These are phyloP conservation scores for Diaporthe nobilis DNA, from an alignment of 2,329 filamentous ascomycete genomes.

Conservation along the genomic window DNA sequence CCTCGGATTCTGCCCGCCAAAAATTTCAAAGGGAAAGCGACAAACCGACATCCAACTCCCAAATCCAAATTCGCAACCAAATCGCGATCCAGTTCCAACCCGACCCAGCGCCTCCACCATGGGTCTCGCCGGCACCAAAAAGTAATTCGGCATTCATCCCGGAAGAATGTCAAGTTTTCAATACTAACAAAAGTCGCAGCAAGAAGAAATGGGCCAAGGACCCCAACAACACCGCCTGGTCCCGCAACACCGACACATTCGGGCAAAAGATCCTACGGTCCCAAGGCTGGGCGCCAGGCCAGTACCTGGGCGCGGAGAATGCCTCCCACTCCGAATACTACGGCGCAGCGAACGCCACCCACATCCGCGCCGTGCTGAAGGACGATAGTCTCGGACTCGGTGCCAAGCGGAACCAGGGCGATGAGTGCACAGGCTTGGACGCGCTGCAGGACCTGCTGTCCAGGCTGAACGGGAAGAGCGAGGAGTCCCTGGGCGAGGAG, in stretches of 20 bases:
- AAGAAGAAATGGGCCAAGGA: constrained; percentile 84
- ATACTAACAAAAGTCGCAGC: constrained; percentile 44
- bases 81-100: neutral
- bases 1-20: constrained; percentile 38
- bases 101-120: constrained; percentile 57
- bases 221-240: constrained; percentile 97
- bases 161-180: neutral
- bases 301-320: constrained; percentile 83
- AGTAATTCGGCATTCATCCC: constrained; percentile 60
- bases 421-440: constrained; percentile 87
- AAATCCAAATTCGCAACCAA: constrained; percentile 1
- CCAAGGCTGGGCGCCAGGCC: constrained; percentile 92
- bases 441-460: constrained; percentile 90
- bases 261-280: constrained; percentile 90
- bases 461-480: constrained; percentile 88
- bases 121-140: constrained; percentile 78
- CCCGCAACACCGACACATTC: constrained; percentile 83
- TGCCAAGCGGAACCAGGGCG: constrained; percentile 80
- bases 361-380: constrained; percentile 88
- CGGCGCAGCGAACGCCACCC: constrained; percentile 84
- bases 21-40: constrained; percentile 34
- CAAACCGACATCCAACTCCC: constrained; percentile 5
- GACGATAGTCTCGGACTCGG: constrained; percentile 94
- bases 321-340: constrained; percentile 82
- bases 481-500: constrained; percentile 79